Conservation (phyloP, 2,329 filamentous ascomycete species). For the Colletotrichum karsti region DNA sequence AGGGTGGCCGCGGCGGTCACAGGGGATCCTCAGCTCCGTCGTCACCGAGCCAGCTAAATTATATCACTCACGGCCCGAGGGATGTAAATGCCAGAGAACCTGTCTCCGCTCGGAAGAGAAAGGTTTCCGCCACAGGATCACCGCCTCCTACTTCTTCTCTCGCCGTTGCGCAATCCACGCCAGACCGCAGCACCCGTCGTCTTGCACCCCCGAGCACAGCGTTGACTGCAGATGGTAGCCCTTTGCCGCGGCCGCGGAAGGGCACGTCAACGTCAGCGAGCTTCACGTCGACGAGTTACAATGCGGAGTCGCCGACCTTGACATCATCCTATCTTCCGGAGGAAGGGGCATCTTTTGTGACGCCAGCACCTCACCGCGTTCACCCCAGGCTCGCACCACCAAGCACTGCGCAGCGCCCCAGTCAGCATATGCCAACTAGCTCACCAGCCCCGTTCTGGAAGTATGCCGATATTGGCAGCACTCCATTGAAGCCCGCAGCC, state of each 20-base stretch:
- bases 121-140: conserved; percentile 63
- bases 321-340: conserved; percentile 71
- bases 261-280: conserved; percentile 52
- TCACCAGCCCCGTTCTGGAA: conserved; percentile 91
- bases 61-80: conserved; percentile 66
- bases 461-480: conserved; percentile 80
- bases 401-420: conserved; percentile 82
- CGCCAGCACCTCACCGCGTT: conserved; percentile 76
- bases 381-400: conserved; percentile 81
- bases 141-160: conserved; percentile 61
- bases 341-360: conserved; percentile 70
- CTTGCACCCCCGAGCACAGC: conserved; percentile 38
- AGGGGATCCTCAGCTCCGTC: conserved; percentile 75
- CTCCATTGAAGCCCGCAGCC: conserved; percentile 64
- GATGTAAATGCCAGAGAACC: conserved; percentile 63
- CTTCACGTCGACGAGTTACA: conserved; percentile 57
- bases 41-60: conserved; percentile 70
- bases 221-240: conserved; percentile 66
- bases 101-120: conserved; percentile 63
- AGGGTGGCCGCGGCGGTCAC: conserved; percentile 69
- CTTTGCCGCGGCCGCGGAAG: conserved; percentile 66
- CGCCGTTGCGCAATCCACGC: conserved; percentile 63
- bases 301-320: conserved; percentile 67
- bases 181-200: conserved; percentile 56
- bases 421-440: conserved; percentile 86